A percentile compares a stretch with the other conserved stretches of the same genome.
Conservation (phyloP, 768 basidiomycete species). For the Trametes cinnabarina region DNA sequence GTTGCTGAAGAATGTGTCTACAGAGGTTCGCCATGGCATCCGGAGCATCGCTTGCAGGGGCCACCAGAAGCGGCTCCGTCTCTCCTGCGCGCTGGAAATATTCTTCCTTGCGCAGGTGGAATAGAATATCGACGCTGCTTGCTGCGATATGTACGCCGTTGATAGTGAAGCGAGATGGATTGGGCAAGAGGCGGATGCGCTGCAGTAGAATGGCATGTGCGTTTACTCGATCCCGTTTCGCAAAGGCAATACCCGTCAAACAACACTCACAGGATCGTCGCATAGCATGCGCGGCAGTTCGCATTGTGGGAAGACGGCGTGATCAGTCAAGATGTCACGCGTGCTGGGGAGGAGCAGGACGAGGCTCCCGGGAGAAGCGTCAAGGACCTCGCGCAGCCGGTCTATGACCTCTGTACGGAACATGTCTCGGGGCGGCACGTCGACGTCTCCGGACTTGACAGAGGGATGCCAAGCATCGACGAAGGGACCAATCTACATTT, state of each 20-base stretch:
- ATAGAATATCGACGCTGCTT: conserved; percentile 84
- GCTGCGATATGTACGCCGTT: conserved; percentile 79
- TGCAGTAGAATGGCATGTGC: too few species aligned
- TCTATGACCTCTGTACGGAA: conserved; percentile 66
- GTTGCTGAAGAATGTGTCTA: conserved; percentile 80
- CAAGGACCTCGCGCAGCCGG: conserved; percentile 55
- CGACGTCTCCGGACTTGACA: conserved; percentile 73
- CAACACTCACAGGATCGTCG: conserved; percentile 49
- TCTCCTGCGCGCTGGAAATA: conserved; percentile 67
- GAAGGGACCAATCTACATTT: conserved; percentile 82
- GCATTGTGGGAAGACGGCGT: conserved; percentile 84
- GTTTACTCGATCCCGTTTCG: too few species aligned
- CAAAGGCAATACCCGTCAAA: too few species aligned
- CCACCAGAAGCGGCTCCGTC: conserved; percentile 44
- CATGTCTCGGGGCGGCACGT: conserved; percentile 58
- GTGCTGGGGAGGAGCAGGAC: conserved; percentile 82
- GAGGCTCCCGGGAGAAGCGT: conserved; percentile 61
- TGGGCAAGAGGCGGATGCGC: conserved; percentile 80
- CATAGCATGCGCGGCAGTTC: conserved; percentile 47
- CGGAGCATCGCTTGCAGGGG: conserved; percentile 39
- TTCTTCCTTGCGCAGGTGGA: conserved; percentile 87
- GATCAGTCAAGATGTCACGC: conserved; percentile 74
- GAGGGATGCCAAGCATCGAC: conserved; percentile 73
- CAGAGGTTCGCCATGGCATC: conserved; percentile 81
- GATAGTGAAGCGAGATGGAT: conserved; percentile 82